These are phyloP conservation scores for Alternaria arbusti DNA, from an alignment of 2,329 filamentous ascomycete species.

Conservation along the genomic window DNA sequence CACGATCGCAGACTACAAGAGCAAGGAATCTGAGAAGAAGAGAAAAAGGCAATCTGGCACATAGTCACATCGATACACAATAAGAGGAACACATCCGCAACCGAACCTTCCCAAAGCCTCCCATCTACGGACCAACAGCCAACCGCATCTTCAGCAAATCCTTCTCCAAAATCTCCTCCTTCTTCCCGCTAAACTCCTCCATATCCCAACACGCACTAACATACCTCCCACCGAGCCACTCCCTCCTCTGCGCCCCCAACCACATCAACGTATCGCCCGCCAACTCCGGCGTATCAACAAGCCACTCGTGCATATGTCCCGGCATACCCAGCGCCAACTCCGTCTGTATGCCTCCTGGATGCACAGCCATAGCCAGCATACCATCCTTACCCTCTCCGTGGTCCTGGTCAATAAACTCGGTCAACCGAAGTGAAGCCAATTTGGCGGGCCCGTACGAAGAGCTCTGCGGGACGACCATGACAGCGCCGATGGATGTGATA, in stretches of 20 bases:
- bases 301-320: neutral
- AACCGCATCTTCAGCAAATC: slow-evolving; percentile 25
- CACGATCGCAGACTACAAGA: neutral
- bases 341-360: slow-evolving; percentile 33
- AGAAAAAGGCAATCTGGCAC: neutral
- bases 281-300: slow-evolving; percentile 34
- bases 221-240: slow-evolving; percentile 37
- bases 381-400: slow-evolving; percentile 23
- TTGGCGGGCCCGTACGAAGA: slow-evolving; percentile 57
- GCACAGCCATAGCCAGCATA: slow-evolving; percentile 26
- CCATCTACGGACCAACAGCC: slow-evolving; percentile 10
- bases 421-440: slow-evolving; percentile 58
- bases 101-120: rapidly evolving
- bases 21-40: neutral
- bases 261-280: slow-evolving; percentile 35
- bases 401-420: slow-evolving; percentile 57
- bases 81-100: rapidly evolving
- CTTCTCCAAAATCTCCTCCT: slow-evolving; percentile 18
- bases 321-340: slow-evolving; percentile 16
- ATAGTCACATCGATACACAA: neutral
- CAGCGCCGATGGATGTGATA: slow-evolving; percentile 54
- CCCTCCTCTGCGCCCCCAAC: slow-evolving; percentile 30
- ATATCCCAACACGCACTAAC: slow-evolving; percentile 37
- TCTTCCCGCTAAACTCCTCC: slow-evolving; percentile 31
- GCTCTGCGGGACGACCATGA: neutral